phyloP scores from a whole-genome alignment of 805 yeast genomes.

The Lipomyces sp. region DNA sequence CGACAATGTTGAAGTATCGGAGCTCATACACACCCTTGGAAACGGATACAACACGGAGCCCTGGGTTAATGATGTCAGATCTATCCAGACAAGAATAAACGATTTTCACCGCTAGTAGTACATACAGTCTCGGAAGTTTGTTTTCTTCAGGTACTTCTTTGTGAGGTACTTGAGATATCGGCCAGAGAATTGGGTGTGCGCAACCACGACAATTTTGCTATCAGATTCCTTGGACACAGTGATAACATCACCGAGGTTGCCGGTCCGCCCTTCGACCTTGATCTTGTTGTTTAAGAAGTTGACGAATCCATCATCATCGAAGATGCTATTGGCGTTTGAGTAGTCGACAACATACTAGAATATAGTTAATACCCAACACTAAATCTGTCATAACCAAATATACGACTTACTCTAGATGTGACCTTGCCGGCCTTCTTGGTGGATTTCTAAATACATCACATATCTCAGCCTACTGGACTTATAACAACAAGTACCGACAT shows the following conservation, averaged over 20 bases:
- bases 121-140: slow-evolving; percentile 94
- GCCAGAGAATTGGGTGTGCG: slow-evolving; percentile 97
- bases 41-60: slow-evolving; percentile 98
- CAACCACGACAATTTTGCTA: slow-evolving; percentile 76
- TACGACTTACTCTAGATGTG: slow-evolving; percentile 39
- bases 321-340: slow-evolving; percentile 96
- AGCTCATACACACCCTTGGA: slow-evolving; percentile 95
- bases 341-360: slow-evolving; percentile 90
- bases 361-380: background rate
- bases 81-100: background rate
- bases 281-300: slow-evolving; percentile 98
- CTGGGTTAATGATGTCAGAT: slow-evolving; percentile 11
- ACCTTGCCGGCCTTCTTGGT: slow-evolving; percentile 71
- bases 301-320: slow-evolving; percentile 96
- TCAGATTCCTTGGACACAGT: slow-evolving; percentile 84
- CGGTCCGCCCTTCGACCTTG: slow-evolving; percentile 95
- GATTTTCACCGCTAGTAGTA: background rate
- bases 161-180: slow-evolving; percentile 99
- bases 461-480: slow-evolving; percentile 77
- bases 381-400: background rate
- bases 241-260: slow-evolving; percentile 96
- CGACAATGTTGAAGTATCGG: slow-evolving; percentile 98
- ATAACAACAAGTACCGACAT: slow-evolving; percentile 36
- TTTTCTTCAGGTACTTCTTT: slow-evolving; percentile 99
- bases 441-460: slow-evolving; percentile 57